Conservation (phyloP, 257 asterid genomes). For the Fraxinus anomala region DNA sequence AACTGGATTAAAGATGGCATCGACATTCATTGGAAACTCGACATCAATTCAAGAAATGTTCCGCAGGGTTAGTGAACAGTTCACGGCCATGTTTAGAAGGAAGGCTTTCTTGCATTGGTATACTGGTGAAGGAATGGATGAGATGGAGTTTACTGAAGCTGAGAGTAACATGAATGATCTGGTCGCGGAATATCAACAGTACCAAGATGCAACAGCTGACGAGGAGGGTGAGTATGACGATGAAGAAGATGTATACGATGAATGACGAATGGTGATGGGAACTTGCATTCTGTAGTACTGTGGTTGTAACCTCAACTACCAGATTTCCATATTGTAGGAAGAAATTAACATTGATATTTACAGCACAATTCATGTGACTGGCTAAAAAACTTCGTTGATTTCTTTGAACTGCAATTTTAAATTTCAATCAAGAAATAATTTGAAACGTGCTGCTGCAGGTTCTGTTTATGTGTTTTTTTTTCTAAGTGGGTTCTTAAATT, state of each 20-base stretch:
- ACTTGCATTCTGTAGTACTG: conserved; percentile 27
- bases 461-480: neutral
- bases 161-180: conserved; percentile 61
- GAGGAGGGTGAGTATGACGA: conserved; percentile 50
- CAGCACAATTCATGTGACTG: neutral
- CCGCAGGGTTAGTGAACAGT: conserved; percentile 57
- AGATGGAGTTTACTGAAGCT: conserved; percentile 63
- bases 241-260: conserved; percentile 38
- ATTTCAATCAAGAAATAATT: neutral
- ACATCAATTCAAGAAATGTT: conserved; percentile 58
- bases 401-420: neutral
- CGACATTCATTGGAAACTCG: conserved; percentile 52
- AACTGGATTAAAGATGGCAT: conserved; percentile 54
- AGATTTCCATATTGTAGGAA: conserved; percentile 10
- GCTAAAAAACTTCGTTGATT: neutral
- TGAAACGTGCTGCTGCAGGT: neutral
- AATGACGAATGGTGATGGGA: conserved; percentile 18
- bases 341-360: neutral
- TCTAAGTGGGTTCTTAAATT: neutral
- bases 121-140: conserved; percentile 61
- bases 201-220: conserved; percentile 55
- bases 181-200: conserved; percentile 57
- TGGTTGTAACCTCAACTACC: conserved; percentile 47
- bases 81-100: conserved; percentile 61
- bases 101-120: conserved; percentile 68